Evolutionary conservation across 2,329 filamentous ascomycete species (phyloP).

Genomic region (Talaromyces sp.): DNA sequence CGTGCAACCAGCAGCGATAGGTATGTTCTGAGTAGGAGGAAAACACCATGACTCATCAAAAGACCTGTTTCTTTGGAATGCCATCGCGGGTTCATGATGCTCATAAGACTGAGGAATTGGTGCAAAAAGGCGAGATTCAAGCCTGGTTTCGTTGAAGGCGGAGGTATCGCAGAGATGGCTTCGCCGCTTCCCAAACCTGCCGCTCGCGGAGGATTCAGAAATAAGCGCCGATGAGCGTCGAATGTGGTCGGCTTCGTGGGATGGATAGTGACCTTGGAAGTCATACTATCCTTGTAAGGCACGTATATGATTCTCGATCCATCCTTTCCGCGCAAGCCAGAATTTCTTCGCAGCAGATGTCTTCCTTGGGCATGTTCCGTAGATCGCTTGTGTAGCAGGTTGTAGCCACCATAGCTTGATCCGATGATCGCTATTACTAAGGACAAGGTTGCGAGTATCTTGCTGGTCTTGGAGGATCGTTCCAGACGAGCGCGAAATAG

Average conservation of each 20-base stretch:
- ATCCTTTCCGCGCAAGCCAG: constrained; percentile 88
- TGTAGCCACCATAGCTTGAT: constrained; percentile 71
- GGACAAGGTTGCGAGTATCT: constrained; percentile 70
- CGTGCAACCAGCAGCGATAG: constrained; percentile 89
- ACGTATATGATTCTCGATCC: constrained; percentile 93
- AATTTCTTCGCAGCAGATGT: constrained; percentile 83
- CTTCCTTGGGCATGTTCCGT: constrained; percentile 79
- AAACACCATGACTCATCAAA: constrained; percentile 81
- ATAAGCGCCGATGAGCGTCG: constrained; percentile 89
- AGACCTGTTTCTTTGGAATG: constrained; percentile 92
- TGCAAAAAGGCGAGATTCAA: constrained; percentile 94
- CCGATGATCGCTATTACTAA: constrained; percentile 76
- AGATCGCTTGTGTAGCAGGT: constrained; percentile 68
- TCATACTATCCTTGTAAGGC: constrained; percentile 71
- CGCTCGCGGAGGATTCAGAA: constrained; percentile 83
- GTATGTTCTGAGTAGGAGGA: constrained; percentile 88
- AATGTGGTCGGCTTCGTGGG: constrained; percentile 91
- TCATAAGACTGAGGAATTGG: constrained; percentile 92
- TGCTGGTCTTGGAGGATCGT: constrained; percentile 66
- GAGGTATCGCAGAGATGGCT: constrained; percentile 63
- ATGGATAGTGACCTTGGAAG: constrained; percentile 85
- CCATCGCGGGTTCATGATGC: constrained; percentile 96
- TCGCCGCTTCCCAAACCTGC: constrained; percentile 70
- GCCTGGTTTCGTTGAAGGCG: constrained; percentile 86
- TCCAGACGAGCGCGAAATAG: constrained; percentile 52